Base-by-base conservation (phyloP, 1,139 yeast genomes). In the Saccharomyces hybrid region DNA sequence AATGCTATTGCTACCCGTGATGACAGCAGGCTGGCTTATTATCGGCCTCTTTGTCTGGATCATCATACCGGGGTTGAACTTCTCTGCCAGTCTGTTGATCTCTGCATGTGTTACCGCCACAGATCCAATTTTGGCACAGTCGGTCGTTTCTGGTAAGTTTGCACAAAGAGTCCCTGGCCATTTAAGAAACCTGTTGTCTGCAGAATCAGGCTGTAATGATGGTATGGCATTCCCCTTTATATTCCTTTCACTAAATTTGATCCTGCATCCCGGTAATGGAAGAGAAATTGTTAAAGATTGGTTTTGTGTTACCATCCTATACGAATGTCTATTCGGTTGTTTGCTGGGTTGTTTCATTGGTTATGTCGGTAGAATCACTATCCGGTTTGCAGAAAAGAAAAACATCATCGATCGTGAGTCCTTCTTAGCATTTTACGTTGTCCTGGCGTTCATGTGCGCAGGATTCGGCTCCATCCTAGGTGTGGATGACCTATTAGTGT, bases 221-320 rank as follows among this genome's bases (percentile, higher is more conserved):
- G 99, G 99, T 54, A 88, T 93, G 95, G 98, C 99, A 0, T 91
- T 90, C 69, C 99, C 99, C 0, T 93, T 93, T 68, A 88, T 90
- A 47, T 90, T 78, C 64, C 73, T 91, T 52, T 84, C 96, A 0
- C 70, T 90, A 54, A 79, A 84, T 65, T 69, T 90, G 50, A 82
- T 90, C 53, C 70, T 83, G 24, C 83, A 88, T 66, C 76, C 79
- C 5, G 90, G 90, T 2, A 70, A 88, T 52, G 69, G 63, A n/a
- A 78, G 81, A 1, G 83, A 81, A 59, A 87, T 91, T 60, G 82
- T 91, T 31, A 84, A 85, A 67, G 87, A 93, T 59, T 93, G 97
- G 95, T 77, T 93, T 55, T 78, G 86, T 57, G 74, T 85, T 48
- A 88, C 97, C 2, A 79, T 91, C 46, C 73, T 93, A 12, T 93